Conservation (phyloP, 2,329 filamentous ascomycete genomes). For the Colletotrichum gigasporum region DNA sequence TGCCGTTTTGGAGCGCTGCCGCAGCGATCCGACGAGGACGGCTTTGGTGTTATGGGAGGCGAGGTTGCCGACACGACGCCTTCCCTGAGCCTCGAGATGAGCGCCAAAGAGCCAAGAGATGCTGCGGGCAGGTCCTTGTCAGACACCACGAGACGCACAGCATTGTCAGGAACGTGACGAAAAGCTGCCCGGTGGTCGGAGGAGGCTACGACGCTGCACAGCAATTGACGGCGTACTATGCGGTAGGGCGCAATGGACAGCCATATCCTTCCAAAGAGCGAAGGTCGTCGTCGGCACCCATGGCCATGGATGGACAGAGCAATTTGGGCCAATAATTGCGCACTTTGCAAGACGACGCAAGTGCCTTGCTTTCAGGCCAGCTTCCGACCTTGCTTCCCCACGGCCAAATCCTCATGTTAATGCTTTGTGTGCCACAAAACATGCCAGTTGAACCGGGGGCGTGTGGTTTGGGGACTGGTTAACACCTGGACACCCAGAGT, state of each 20-base stretch:
- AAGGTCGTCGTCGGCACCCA: slow-evolving; percentile 1
- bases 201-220: background rate
- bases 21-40: slow-evolving; percentile 5
- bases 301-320: slow-evolving; percentile 8
- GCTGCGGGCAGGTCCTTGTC: slow-evolving; percentile 11
- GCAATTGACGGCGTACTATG: background rate
- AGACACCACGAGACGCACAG: background rate
- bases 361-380: slow-evolving; percentile 18
- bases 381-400: slow-evolving; percentile 19
- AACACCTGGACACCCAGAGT: slow-evolving; percentile 11
- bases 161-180: slow-evolving; percentile 23
- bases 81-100: slow-evolving; percentile 19
- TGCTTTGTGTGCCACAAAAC: slow-evolving; percentile 10
- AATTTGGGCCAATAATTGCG: slow-evolving; percentile 27
- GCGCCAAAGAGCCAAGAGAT: slow-evolving; percentile 7
- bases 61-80: slow-evolving; percentile 14
- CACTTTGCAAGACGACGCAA: slow-evolving; percentile 16
- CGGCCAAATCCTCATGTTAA: slow-evolving; percentile 11
- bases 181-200: slow-evolving; percentile 14
- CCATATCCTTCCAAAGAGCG: background rate
- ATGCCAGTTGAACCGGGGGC: slow-evolving; percentile 3
- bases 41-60: background rate
- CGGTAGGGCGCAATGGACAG: slow-evolving; percentile 19
- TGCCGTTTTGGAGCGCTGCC: slow-evolving; percentile 7
- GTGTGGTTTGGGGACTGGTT: slow-evolving; percentile 3